Base-by-base conservation (phyloP, 2,329 filamentous ascomycete species). In the Chrysoporthe puriensis region DNA sequence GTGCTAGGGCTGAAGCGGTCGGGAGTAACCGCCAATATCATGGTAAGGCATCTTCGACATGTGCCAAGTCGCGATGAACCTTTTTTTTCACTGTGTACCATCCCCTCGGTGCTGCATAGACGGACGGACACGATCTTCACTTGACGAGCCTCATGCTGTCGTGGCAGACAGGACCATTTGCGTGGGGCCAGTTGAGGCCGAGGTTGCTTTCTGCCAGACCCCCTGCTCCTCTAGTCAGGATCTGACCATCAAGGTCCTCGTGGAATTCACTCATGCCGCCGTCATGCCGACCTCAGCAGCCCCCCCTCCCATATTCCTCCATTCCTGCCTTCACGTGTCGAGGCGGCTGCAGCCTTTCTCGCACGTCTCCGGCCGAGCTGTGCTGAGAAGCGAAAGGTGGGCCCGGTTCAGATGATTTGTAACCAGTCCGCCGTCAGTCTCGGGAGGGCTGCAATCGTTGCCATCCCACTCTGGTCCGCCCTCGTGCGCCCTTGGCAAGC, bases 221-320 rank as follows among this genome's bases (percentile, higher is more conserved):
- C 50, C 26, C 48, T 32, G 21, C 21, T 26, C 26, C 26, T 26
- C 26, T 26, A 26, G 26, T 26, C 36, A 40, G 36, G 36, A 40
- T 9, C 36, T 57, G 54, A 40, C 54, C 61, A 63, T 63, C 61
- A 63, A 63, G 61, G 61, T 63, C 16, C 61, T 63, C 60, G 40
- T 44, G 16, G 26, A 34, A 3, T 40, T 34, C 52, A 34, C 16
- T 36, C 16, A 3, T 26, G 18, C n/a, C 34, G 32, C 32, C 34
- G 6, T 40, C 7, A 16, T 40, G 32, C 34, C 32, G 54, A 57
- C 54, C 54, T 40, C 54, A 40, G 9, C 54, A 26, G 50, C 21
- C 26, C 26, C 13, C 50, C 7, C 50, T 34, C 5, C 50, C 4
- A 32, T 3, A n/a, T 9, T 14, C 26, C 50, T 14, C 7, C 2